Conservation (phyloP, 2,329 filamentous ascomycete genomes). For the Metarhizium brunneum region DNA sequence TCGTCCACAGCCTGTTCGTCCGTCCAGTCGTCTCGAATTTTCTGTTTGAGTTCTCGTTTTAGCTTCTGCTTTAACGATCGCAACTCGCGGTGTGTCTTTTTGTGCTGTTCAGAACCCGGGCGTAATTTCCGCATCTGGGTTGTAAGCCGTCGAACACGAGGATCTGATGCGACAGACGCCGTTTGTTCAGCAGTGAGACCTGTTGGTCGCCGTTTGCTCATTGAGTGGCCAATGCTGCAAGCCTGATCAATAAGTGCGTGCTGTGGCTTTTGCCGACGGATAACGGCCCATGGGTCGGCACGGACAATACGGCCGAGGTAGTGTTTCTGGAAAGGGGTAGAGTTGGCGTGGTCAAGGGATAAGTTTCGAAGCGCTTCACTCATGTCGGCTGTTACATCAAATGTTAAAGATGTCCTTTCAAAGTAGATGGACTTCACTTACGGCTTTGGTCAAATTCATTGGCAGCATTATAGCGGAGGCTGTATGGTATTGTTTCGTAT, state of each 20-base stretch:
- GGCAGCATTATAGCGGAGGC: constrained; percentile 3
- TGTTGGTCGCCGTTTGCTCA: not conserved
- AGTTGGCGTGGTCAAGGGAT: too few species aligned
- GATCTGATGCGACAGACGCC: constrained; percentile 9
- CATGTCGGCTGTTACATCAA: too few species aligned
- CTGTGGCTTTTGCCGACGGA: too few species aligned
- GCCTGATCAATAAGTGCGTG: too few species aligned
- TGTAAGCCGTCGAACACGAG: constrained; percentile 2
- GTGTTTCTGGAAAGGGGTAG: too few species aligned
- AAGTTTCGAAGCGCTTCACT: too few species aligned
- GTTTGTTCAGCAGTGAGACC: constrained; percentile 10
- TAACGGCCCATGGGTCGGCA: too few species aligned
- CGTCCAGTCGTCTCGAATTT: constrained; percentile 4
- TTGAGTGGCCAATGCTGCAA: too few species aligned
- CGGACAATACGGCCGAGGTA: too few species aligned
- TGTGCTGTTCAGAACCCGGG: constrained; percentile 4
- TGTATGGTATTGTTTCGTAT: constrained; percentile 4
- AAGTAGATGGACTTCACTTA: too few species aligned
- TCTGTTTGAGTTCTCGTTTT: constrained; percentile 8
- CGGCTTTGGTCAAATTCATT: not conserved
- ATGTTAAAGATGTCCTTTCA: too few species aligned
- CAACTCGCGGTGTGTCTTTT: not conserved
- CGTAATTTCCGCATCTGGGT: not conserved
- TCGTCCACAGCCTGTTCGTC: not conserved
- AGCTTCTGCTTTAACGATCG: constrained; percentile 11